Percentiles rank a stretch among this genome's conserved stretches.
Conservation (phyloP, 2,329 filamentous ascomycete genomes). For the Magnaporthiopsis rhizophila region DNA sequence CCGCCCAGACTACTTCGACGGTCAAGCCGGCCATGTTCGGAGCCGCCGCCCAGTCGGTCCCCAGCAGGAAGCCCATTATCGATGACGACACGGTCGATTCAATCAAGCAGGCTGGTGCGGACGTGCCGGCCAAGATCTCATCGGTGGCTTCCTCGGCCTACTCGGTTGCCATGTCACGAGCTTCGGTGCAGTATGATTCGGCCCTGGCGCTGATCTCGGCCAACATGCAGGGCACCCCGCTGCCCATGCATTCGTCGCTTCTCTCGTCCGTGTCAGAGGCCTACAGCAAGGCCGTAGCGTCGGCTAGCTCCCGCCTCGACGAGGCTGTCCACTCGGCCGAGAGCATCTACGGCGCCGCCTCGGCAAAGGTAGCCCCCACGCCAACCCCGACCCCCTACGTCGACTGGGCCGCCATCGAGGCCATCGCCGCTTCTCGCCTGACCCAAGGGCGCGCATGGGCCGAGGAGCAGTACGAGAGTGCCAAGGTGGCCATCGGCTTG, state of each 20-base stretch:
- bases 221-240: conserved; percentile 59
- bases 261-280: conserved; percentile 59
- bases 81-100: conserved; percentile 36
- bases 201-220: conserved; percentile 60
- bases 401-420: conserved; percentile 40
- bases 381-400: conserved; percentile 26
- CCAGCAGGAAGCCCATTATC: conserved; percentile 39
- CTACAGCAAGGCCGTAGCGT: conserved; percentile 57
- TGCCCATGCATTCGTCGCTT: conserved; percentile 62
- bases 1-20: conserved; percentile 19
- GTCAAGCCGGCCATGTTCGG: conserved; percentile 43
- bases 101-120: conserved; percentile 21
- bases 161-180: conserved; percentile 54
- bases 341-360: conserved; percentile 39
- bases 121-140: conserved; percentile 19
- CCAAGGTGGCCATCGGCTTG: conserved; percentile 57
- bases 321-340: conserved; percentile 45
- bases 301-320: conserved; percentile 51
- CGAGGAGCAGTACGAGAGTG: conserved; percentile 61
- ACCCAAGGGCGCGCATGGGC: conserved; percentile 64
- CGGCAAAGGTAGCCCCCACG: conserved; percentile 26
- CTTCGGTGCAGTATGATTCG: conserved; percentile 59
- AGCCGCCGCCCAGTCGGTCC: conserved; percentile 41
- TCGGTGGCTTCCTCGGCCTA: conserved; percentile 39
- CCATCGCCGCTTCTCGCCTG: conserved; percentile 62